Evolutionary conservation across 768 basidiomycete genomes (phyloP).

Genomic region (Tulasnella sp.): DNA sequence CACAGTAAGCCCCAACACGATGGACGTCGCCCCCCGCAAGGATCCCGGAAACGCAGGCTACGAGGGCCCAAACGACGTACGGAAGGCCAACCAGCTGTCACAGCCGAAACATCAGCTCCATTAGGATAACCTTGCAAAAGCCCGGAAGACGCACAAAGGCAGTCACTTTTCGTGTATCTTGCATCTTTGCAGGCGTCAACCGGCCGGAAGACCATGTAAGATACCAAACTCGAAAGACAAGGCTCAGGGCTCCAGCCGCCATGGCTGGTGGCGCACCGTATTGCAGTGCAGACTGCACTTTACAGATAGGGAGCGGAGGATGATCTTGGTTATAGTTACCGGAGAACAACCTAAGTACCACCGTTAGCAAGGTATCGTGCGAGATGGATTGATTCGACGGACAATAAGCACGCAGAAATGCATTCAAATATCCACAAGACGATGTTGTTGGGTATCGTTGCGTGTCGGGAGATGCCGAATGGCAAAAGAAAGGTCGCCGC

Average conservation of each 20-base stretch:
- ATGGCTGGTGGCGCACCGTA: slow-evolving; percentile 9
- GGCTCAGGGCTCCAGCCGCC: background rate
- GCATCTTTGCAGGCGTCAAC: background rate
- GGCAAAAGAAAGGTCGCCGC: slow-evolving; percentile 8
- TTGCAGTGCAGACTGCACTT: slow-evolving; percentile 4
- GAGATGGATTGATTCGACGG: background rate
- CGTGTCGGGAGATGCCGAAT: background rate
- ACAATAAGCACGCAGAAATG: background rate
- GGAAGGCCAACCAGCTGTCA: background rate
- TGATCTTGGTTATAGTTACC: background rate
- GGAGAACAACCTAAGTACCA: background rate
- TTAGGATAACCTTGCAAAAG: background rate
- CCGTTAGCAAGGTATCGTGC: background rate
- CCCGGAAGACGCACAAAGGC: background rate
- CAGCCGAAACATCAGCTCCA: background rate
- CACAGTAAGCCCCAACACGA: slow-evolving; percentile 3
- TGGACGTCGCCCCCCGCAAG: background rate
- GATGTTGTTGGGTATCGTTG: slow-evolving; percentile 3
- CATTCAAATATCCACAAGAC: background rate
- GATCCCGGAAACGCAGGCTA: background rate
- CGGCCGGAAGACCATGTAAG: slow-evolving; percentile 1
- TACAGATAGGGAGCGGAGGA: background rate
- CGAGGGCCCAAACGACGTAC: slow-evolving; percentile 4
- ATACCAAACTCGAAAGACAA: slow-evolving; percentile 8
- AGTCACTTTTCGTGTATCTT: background rate